Conservation (phyloP, 148 eudicot species). For the Fagopyrum homotropicum region DNA sequence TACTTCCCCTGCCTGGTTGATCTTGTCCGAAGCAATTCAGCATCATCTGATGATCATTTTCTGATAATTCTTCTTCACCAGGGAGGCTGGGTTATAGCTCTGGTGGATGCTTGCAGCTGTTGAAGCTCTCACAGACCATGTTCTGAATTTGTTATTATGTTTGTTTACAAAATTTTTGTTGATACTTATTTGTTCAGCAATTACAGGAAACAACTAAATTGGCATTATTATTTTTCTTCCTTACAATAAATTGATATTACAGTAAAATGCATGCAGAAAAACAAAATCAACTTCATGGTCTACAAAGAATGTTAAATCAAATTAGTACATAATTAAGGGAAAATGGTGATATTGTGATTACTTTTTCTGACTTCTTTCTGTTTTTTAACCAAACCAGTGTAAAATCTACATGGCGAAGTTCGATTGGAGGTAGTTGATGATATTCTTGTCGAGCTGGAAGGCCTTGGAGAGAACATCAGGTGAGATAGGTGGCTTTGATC, state of each 20-base stretch:
- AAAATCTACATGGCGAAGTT: neutral
- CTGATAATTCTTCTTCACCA: neutral
- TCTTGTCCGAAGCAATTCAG: neutral
- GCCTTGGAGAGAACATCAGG: conserved; percentile 14
- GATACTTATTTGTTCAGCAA: neutral
- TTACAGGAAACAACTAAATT: neutral
- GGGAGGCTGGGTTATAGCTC: neutral
- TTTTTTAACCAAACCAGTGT: no score
- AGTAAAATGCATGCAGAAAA: neutral
- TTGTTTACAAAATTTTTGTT: no score
- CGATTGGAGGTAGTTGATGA: conserved; percentile 8
- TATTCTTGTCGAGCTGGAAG: conserved; percentile 12
- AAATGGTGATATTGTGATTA: no score
- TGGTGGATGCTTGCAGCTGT: neutral
- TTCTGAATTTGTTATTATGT: neutral
- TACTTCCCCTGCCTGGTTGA: neutral
- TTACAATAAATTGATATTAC: neutral
- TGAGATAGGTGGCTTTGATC: conserved; percentile 11
- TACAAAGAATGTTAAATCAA: neutral
- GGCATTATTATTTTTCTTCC: neutral
- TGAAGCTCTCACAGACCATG: neutral
- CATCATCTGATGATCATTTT: neutral
- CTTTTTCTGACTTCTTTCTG: neutral
- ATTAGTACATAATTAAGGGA: neutral
- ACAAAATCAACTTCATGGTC: neutral